phyloP scores from a whole-genome alignment of 2,329 filamentous ascomycete species.

The Pestalotiopsis sp. region DNA sequence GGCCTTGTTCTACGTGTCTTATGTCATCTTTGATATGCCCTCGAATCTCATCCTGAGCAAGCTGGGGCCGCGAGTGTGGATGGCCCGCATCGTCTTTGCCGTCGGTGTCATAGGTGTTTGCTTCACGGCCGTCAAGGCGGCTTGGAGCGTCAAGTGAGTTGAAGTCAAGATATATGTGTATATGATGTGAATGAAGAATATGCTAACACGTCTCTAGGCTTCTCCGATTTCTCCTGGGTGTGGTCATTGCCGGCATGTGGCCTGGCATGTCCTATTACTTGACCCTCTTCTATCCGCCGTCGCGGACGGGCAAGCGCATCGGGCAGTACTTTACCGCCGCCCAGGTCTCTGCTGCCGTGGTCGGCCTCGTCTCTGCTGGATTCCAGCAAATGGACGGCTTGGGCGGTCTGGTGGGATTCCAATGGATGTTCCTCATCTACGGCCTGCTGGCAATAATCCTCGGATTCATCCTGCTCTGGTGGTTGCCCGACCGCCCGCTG shows the following conservation, averaged over 20 bases:
- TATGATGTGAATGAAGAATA: no score
- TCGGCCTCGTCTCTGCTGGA: conserved; percentile 85
- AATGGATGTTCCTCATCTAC: conserved; percentile 93
- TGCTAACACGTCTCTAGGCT: conserved; percentile 47
- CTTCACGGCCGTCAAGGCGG: conserved; percentile 78
- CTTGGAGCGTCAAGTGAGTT: conserved; percentile 80
- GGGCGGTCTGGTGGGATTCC: conserved; percentile 77
- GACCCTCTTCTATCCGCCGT: conserved; percentile 88
- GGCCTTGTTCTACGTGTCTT: conserved; percentile 89
- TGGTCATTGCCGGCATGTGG: conserved; percentile 94
- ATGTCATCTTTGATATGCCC: conserved; percentile 86
- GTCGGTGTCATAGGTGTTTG: conserved; percentile 84
- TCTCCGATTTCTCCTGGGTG: conserved; percentile 81
- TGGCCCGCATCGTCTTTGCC: conserved; percentile 87
- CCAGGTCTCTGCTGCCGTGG: conserved; percentile 86
- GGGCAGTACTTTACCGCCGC: conserved; percentile 88
- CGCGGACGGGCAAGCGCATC: conserved; percentile 83
- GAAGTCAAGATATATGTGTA: background rate
- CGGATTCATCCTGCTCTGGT: conserved; percentile 79
- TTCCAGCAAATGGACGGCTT: conserved; percentile 89
- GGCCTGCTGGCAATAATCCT: conserved; percentile 75
- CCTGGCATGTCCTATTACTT: conserved; percentile 93
- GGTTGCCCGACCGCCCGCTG: conserved; percentile 83
- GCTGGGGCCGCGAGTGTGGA: conserved; percentile 85
- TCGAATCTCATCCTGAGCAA: conserved; percentile 89